Evolutionary conservation across 306 rosid genomes (phyloP), one percentile per base, ranked within the genome.

Genomic region (Mimosa bimucronata): DNA sequence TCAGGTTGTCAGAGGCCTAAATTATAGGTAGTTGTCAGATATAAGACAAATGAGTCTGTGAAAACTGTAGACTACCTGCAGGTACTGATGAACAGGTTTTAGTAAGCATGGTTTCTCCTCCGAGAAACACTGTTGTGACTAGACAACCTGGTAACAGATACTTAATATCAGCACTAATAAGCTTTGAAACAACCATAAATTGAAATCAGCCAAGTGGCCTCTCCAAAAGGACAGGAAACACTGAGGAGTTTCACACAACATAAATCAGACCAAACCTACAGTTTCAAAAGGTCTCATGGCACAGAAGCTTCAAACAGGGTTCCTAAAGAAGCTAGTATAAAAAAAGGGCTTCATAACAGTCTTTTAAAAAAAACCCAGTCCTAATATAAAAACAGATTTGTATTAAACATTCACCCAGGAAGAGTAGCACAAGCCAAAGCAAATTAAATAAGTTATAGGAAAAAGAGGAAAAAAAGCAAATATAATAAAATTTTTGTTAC

Each of bases 31-130:
- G 79, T 71, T 58, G 73, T 85, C 75, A 84, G 82, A 77, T 84
- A 81, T 81, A 80, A 76, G 76, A 86, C 76, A 75, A 30, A 69
- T 75, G 73, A 74, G 76, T 15, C 5, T 57, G 74, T 23, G 73
- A 77, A 81, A 76, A 77, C 83, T 21, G 78, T 45, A 73, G 45
- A 83, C 83, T 85, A 86, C 91, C 89, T 86, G 83, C 73, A 79
- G 61, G 41, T 73, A 80, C 62, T 48, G 67, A 77, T 67, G 71
- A 55, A 38, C 26, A 80, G 45, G 73, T 80, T 77, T 77, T 86
- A 86, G 83, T 80, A 83, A 77, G 68, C 85, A 30, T 83, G 86
- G 89, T 86, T 86, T 86, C 87, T 86, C 89, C 87, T 86, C 73
- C 89, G 82, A 79, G 86, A 83, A 82, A 37, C 82, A 79, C 82